phyloP scores from a whole-genome alignment of 768 basidiomycete species.

The Atractiella rhizophila region DNA sequence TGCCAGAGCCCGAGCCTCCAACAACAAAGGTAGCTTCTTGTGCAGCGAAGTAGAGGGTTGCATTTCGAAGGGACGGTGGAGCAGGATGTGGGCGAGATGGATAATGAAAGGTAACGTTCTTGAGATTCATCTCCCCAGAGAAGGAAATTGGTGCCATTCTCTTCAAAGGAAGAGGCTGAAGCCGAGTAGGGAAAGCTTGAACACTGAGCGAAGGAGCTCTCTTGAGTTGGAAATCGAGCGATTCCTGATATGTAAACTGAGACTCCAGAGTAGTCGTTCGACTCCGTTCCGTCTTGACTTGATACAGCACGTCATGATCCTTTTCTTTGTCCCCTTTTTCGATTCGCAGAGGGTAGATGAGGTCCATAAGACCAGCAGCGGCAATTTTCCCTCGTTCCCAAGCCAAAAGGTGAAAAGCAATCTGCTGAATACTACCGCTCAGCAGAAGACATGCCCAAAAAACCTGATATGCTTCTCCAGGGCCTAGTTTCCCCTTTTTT shows the following conservation, averaged over 20 bases:
- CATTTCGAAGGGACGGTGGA: constrained; percentile 32
- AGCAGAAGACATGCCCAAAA: constrained; percentile 95
- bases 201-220: not conserved
- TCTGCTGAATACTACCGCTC: constrained; percentile 60
- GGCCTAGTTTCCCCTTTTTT: constrained; percentile 37
- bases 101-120: constrained; percentile 41
- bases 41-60: constrained; percentile 43
- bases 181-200: not conserved
- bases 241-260: too few species aligned
- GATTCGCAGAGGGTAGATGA: constrained; percentile 27
- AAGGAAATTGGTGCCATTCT: constrained; percentile 32
- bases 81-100: constrained; percentile 36
- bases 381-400: constrained; percentile 62
- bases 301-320: constrained; percentile 1
- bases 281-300: not conserved
- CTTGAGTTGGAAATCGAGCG: too few species aligned
- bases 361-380: constrained; percentile 39
- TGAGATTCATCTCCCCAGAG: constrained; percentile 42
- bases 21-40: constrained; percentile 55
- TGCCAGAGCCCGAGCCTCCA: constrained; percentile 52
- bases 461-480: constrained; percentile 76
- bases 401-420: constrained; percentile 51
- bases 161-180: not conserved
- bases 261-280: not conserved
- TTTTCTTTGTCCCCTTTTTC: not conserved